Evolutionary conservation across 2,329 filamentous ascomycete genomes (phyloP).

Genomic region (Aschersonia sp.): DNA sequence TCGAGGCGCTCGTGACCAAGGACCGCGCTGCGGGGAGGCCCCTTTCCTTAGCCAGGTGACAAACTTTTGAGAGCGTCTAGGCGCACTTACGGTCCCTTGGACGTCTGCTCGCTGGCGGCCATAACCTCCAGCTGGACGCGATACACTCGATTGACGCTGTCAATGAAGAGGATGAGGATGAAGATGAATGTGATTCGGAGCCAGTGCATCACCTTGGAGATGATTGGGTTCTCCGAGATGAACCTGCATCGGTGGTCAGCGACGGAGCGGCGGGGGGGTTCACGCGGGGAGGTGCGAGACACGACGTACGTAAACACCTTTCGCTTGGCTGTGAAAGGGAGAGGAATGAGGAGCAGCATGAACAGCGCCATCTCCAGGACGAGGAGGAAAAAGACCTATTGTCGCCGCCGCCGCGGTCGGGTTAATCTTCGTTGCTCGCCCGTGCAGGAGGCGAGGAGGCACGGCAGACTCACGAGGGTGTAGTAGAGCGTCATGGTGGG

Average conservation of each 20-base stretch:
- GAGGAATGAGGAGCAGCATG: slow-evolving; percentile 66
- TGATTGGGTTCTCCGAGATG: slow-evolving; percentile 71
- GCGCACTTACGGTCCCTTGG: slow-evolving; percentile 29
- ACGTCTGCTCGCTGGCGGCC: slow-evolving; percentile 46
- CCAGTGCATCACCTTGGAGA: slow-evolving; percentile 93
- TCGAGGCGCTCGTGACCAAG: slow-evolving; percentile 93
- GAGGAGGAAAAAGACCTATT: slow-evolving; percentile 67
- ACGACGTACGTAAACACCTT: slow-evolving; percentile 61
- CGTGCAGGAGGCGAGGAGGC: neutral
- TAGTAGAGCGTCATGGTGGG: slow-evolving; percentile 44
- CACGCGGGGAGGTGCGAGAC: too few species aligned
- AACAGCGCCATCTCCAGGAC: slow-evolving; percentile 75
- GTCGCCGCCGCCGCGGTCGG: too few species aligned
- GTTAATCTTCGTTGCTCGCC: too few species aligned
- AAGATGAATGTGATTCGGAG: slow-evolving; percentile 99
- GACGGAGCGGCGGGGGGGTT: too few species aligned
- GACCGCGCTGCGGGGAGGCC: slow-evolving; percentile 32
- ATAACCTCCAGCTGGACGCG: slow-evolving; percentile 84
- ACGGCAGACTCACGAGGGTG: slow-evolving; percentile 28
- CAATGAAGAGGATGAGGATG: slow-evolving; percentile 93
- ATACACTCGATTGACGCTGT: slow-evolving; percentile 92
- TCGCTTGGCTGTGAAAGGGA: slow-evolving; percentile 75
- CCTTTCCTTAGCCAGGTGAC: neutral
- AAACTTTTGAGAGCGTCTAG: neutral
- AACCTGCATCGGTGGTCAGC: slow-evolving; percentile 42